Percentiles rank a stretch among this genome's conserved stretches.
Conservation (phyloP, 495 filamentous ascomycete genomes). For the Daldinia concentrica region DNA sequence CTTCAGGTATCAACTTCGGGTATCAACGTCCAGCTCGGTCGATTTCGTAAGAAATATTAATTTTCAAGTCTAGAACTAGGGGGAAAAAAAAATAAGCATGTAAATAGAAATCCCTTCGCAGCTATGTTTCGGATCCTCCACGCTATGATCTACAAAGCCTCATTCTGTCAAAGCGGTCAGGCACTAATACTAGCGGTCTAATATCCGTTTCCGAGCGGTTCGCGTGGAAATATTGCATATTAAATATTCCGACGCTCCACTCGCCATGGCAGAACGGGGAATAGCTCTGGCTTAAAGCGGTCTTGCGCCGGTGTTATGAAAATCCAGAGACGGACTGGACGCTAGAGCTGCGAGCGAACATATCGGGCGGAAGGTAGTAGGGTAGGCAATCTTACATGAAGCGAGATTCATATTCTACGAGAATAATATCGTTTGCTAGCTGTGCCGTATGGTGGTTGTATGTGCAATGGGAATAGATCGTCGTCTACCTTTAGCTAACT, state of each 20-base stretch:
- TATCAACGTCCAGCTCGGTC: constrained; percentile 1
- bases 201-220: constrained; percentile 23
- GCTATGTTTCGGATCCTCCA: constrained; percentile 20
- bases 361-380: not conserved
- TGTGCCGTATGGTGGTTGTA: not conserved
- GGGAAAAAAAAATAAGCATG: not conserved
- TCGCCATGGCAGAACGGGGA: constrained; percentile 20
- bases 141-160: constrained; percentile 23
- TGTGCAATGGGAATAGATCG: constrained; percentile 14
- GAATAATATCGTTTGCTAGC: not conserved
- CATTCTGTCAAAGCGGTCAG: constrained; percentile 32
- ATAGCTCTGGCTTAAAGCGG: constrained; percentile 29
- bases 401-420: constrained; percentile 1
- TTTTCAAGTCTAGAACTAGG: not conserved
- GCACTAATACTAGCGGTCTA: constrained; percentile 28
- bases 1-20: constrained; percentile 3
- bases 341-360: constrained; percentile 25
- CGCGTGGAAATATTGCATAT: constrained; percentile 31
- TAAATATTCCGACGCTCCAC: constrained; percentile 35
- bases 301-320: constrained; percentile 27
- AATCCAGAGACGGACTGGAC: constrained; percentile 15
- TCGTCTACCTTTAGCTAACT: constrained; percentile 11
- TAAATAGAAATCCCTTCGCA: not conserved
- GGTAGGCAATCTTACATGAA: not conserved
- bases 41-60: not conserved